phyloP scores from a whole-genome alignment of 1,139 yeast species.

The Hyphopichia buzzinii region DNA sequence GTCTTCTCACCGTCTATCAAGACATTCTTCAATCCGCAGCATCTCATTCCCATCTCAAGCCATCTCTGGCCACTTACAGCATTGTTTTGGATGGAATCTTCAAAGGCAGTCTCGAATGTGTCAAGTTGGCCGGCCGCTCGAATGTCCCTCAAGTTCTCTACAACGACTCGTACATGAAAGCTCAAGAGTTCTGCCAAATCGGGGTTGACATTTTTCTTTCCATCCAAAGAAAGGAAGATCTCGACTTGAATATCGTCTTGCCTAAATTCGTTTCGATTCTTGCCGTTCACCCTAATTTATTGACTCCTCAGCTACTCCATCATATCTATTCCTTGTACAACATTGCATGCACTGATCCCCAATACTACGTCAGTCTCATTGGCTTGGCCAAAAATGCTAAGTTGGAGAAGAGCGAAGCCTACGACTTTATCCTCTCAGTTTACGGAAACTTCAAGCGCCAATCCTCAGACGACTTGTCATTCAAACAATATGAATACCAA shows the following conservation, averaged over 20 bases:
- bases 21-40: constrained; percentile 42
- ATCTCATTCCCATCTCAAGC: constrained; percentile 38
- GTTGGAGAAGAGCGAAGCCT: constrained; percentile 18
- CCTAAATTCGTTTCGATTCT: constrained; percentile 27
- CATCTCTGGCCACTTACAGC: constrained; percentile 52
- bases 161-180: constrained; percentile 33
- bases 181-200: constrained; percentile 63
- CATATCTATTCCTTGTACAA: constrained; percentile 10
- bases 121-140: constrained; percentile 8
- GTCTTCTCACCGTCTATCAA: constrained; percentile 62
- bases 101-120: constrained; percentile 43
- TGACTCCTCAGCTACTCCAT: constrained; percentile 19
- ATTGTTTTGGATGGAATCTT: constrained; percentile 51
- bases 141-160: constrained; percentile 16
- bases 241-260: constrained; percentile 24
- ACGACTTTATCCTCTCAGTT: constrained; percentile 26
- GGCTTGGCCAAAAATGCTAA: constrained; percentile 17
- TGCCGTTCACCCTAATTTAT: constrained; percentile 26
- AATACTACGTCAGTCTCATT: constrained; percentile 18
- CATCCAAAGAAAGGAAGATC: constrained; percentile 30
- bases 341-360: constrained; percentile 3
- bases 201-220: constrained; percentile 58
- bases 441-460: constrained; percentile 22
- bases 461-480: background rate
- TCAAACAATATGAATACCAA: constrained; percentile 33